Conservation (phyloP, 306 rosid genomes). For the Leucaena leucocephala region DNA sequence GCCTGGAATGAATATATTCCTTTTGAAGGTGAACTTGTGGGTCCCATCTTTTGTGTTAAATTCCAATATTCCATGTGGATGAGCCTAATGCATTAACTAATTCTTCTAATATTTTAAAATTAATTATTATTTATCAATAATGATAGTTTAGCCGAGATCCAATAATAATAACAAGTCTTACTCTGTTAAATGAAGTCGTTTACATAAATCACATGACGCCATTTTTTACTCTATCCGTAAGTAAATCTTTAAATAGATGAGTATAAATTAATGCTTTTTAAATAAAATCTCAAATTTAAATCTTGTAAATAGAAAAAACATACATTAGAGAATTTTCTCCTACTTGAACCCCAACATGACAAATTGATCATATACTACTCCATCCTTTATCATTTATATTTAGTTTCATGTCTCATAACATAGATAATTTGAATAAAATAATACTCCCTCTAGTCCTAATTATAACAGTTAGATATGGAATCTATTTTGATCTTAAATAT, state of each 20-base stretch:
- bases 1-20: slow-evolving; percentile 84
- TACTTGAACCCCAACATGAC: not conserved
- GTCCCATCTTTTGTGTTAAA: slow-evolving; percentile 56
- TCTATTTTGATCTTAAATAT: too few relatives aligned
- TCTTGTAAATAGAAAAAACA: not conserved
- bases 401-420: too few relatives aligned
- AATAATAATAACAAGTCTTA: too few relatives aligned
- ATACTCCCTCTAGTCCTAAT: too few relatives aligned
- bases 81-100: not conserved
- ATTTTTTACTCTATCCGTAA: too few relatives aligned
- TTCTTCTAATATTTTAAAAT: not conserved
- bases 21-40: slow-evolving; percentile 55
- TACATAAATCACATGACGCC: too few relatives aligned
- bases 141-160: too few relatives aligned
- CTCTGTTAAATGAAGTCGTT: too few relatives aligned
- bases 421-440: too few relatives aligned
- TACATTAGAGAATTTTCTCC: not conserved
- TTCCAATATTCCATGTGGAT: slow-evolving; percentile 35
- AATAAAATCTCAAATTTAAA: not conserved
- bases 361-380: not conserved
- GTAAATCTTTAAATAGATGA: not conserved
- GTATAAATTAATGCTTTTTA: not conserved
- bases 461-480: too few relatives aligned
- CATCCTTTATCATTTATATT: too few relatives aligned
- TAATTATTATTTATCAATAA: not conserved